Evolutionary conservation across 352 stramenopile species (phyloP).

Genomic region (Peronospora tabacina): DNA sequence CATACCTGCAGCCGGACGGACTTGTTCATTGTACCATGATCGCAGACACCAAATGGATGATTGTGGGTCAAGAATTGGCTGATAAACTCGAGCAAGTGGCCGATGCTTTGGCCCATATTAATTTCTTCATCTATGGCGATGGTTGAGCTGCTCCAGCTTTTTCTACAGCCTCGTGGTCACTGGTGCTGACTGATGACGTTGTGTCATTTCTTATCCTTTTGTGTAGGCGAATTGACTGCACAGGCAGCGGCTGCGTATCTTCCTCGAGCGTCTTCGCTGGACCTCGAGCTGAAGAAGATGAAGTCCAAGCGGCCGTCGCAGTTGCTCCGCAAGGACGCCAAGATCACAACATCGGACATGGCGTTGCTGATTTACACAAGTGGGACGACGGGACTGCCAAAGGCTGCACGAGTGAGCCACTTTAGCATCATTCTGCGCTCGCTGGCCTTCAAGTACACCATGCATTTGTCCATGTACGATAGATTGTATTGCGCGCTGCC

Average conservation of each 20-base stretch:
- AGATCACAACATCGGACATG: slow-evolving; percentile 49
- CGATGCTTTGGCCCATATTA: slow-evolving; percentile 29
- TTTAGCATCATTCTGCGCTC: slow-evolving; percentile 61
- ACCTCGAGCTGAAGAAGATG: slow-evolving; percentile 30
- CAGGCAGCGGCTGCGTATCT: slow-evolving; percentile 11
- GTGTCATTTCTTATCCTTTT: background rate
- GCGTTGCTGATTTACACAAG: slow-evolving; percentile 82
- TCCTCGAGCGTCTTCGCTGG: slow-evolving; percentile 39
- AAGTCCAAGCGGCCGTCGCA: slow-evolving; percentile 20
- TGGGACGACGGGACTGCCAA: slow-evolving; percentile 74
- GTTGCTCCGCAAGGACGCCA: slow-evolving; percentile 24
- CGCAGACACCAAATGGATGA: slow-evolving; percentile 47
- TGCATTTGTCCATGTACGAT: slow-evolving; percentile 47
- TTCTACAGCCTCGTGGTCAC: background rate
- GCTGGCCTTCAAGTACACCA: slow-evolving; percentile 42
- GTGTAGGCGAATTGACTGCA: slow-evolving; percentile 16
- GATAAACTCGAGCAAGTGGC: slow-evolving; percentile 33
- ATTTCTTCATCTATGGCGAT: slow-evolving; percentile 48
- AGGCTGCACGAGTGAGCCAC: slow-evolving; percentile 71
- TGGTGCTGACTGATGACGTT: slow-evolving; percentile 3
- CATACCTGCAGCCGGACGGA: slow-evolving; percentile 48
- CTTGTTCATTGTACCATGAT: slow-evolving; percentile 75
- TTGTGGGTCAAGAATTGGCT: slow-evolving; percentile 64
- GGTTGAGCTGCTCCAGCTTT: slow-evolving; percentile 16
- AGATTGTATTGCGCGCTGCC: slow-evolving; percentile 75